Evolutionary conservation across 805 yeast species (phyloP).

Genomic region (Metschnikowia gruessii): DNA sequence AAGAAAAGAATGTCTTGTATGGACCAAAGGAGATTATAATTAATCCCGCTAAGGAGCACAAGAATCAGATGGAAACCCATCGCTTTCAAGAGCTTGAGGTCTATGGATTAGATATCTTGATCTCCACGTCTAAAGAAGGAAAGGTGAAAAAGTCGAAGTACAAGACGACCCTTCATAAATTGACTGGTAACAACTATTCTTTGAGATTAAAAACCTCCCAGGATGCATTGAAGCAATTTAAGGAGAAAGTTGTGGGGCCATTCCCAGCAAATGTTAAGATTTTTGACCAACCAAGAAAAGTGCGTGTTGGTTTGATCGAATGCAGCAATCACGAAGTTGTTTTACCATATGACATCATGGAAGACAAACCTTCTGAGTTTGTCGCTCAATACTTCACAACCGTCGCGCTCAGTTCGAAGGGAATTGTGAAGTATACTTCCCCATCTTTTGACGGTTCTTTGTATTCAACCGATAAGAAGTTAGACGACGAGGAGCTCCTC

Average conservation of each 20-base stretch:
- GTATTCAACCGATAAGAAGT: slow-evolving; percentile 54
- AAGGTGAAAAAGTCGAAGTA: slow-evolving; percentile 58
- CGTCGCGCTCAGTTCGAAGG: slow-evolving; percentile 70
- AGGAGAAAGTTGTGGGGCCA: slow-evolving; percentile 54
- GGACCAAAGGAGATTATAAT: slow-evolving; percentile 75
- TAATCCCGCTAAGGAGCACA: slow-evolving; percentile 70
- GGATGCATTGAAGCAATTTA: slow-evolving; percentile 61
- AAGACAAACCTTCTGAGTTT: slow-evolving; percentile 62
- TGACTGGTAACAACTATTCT: slow-evolving; percentile 64
- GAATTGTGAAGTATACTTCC: slow-evolving; percentile 60
- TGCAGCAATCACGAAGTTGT: slow-evolving; percentile 64
- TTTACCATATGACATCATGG: slow-evolving; percentile 63
- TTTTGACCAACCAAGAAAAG: slow-evolving; percentile 65
- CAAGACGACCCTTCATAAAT: slow-evolving; percentile 68
- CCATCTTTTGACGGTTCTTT: slow-evolving; percentile 49
- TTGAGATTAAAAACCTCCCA: slow-evolving; percentile 72
- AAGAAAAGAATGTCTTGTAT: slow-evolving; percentile 60
- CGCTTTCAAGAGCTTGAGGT: slow-evolving; percentile 75
- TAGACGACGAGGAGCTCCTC: slow-evolving; percentile 48
- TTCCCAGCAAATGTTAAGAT: slow-evolving; percentile 70
- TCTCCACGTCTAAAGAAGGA: slow-evolving; percentile 63
- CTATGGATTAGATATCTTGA: slow-evolving; percentile 69
- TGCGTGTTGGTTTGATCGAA: slow-evolving; percentile 72
- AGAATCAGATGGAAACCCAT: slow-evolving; percentile 56
- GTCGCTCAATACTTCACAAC: slow-evolving; percentile 76